Evolutionary conservation across 2,329 filamentous ascomycete genomes (phyloP), one percentile per base, ranked within the genome.

Genomic region (Talaromyces amestolkiae): DNA sequence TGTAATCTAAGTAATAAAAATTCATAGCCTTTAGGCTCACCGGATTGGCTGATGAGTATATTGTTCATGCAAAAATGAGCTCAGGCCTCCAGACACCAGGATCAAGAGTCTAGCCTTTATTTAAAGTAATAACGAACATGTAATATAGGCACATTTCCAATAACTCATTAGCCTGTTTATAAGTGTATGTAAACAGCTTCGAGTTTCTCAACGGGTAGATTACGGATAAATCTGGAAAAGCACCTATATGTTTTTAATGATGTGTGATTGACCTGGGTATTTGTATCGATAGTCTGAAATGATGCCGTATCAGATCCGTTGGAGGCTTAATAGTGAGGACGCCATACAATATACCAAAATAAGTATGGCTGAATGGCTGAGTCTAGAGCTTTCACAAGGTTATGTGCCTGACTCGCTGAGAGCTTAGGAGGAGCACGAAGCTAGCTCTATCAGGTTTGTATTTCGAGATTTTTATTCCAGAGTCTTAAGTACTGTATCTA

Each of bases 51-150:
- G 22, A 17, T 54, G 22, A n/a, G 11, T 24, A 19, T 9, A 39
- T 37, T 22, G 33, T 19, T 31, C 22, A 54, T 62, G 60, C 35
- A 33, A 41, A 41, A 39, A 62, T 62, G 60, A 43, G 47, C 47
- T 62, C 60, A 43, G 60, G 35, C 60, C 47, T 31, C 35, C 43
- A 2, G 24, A 54, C 47, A 43, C 43, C 22, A 27, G 22, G 13
- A 39, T 22, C 47, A 31, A 41, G 35, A 43, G 45, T 35, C 45
- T 53, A 54, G 43, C 33, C 31, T 27, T n/a, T 53, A 35, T 22
- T 22, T 37, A 22, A 19, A 54, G n/a, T 35, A 22, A 54, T 54
- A 54, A 54, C n/a, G 31, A 35, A 54, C 51, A 54, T 22, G n/a
- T 22, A 13, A 54, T 54, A 54, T 54, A 35, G 9, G 10, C 31